Evolutionary conservation across 495 filamentous ascomycete genomes (phyloP).

Genomic region (Aspergillus sclerotiicarbonarius): DNA sequence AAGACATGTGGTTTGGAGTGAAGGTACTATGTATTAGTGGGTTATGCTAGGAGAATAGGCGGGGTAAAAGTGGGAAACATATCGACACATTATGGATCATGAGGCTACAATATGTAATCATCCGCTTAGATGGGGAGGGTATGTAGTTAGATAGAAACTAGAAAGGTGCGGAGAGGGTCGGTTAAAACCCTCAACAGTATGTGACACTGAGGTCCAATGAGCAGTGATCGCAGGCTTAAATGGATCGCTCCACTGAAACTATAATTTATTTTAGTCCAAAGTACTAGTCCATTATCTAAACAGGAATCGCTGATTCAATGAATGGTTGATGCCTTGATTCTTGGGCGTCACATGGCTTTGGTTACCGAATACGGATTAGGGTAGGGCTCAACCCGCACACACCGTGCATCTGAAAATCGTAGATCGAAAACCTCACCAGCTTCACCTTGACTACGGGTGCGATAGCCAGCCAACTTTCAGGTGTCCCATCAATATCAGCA

Average conservation of each 20-base stretch:
- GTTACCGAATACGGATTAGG: slow-evolving; percentile 31
- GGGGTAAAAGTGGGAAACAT: not conserved
- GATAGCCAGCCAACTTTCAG: slow-evolving; percentile 47
- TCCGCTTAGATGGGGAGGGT: too few relatives aligned
- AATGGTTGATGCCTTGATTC: not conserved
- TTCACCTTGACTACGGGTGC: slow-evolving; percentile 44
- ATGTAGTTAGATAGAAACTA: too few relatives aligned
- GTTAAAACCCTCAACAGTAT: not conserved
- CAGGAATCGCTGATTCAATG: not conserved
- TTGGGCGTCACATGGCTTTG: not conserved
- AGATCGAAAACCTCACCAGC: slow-evolving; percentile 41
- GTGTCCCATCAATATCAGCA: slow-evolving; percentile 45
- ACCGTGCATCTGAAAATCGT: slow-evolving; percentile 44
- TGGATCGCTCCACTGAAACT: not conserved
- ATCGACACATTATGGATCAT: not conserved
- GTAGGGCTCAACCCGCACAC: slow-evolving; percentile 53
- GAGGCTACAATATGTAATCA: too few relatives aligned
- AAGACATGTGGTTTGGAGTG: not conserved
- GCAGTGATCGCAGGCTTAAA: not conserved
- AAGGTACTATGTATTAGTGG: not conserved
- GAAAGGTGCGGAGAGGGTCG: too few relatives aligned
- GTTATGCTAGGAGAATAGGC: not conserved
- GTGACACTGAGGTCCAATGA: not conserved
- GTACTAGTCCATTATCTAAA: not conserved
- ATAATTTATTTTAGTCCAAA: not conserved